phyloP scores from a whole-genome alignment of 331 rosid species.

The Acacia concinna region DNA sequence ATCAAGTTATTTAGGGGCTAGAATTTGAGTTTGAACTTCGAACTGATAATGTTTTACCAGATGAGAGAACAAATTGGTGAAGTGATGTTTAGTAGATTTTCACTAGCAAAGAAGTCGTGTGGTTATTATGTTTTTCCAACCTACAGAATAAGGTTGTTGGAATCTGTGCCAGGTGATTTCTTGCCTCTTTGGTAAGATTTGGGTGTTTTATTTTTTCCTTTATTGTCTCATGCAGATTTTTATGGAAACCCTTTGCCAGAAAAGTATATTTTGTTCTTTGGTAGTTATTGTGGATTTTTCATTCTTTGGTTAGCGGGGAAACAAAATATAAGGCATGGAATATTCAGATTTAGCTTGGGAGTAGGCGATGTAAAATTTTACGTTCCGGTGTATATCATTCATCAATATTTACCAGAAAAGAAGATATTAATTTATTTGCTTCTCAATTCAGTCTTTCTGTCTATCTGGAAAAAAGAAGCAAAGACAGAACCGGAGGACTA shows the following conservation, averaged over 20 bases:
- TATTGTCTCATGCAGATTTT: constrained; percentile 16
- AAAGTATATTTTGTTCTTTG: constrained; percentile 30
- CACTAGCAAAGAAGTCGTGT: constrained; percentile 14
- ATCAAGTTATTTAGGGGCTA: constrained; percentile 25
- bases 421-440: constrained; percentile 25
- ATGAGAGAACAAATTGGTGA: constrained; percentile 23
- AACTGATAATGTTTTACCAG: constrained; percentile 11
- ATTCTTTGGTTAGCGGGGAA: constrained; percentile 26
- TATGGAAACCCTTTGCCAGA: constrained; percentile 27
- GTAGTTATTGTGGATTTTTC: constrained; percentile 22
- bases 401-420: constrained; percentile 1
- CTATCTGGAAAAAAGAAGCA: constrained; percentile 23
- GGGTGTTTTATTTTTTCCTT: constrained; percentile 35
- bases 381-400: constrained; percentile 16
- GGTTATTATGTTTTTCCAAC: not conserved
- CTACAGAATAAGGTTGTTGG: constrained; percentile 36
- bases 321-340: constrained; percentile 14
- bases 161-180: constrained; percentile 45
- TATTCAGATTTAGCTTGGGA: constrained; percentile 27
- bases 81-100: constrained; percentile 30
- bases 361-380: not conserved
- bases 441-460: constrained; percentile 32
- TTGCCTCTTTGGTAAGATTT: constrained; percentile 33
- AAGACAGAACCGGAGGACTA: constrained; percentile 21
- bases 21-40: constrained; percentile 33